Base-by-base conservation (phyloP, 2,329 filamentous ascomycete species). In the Pleoardoris graminearum region DNA sequence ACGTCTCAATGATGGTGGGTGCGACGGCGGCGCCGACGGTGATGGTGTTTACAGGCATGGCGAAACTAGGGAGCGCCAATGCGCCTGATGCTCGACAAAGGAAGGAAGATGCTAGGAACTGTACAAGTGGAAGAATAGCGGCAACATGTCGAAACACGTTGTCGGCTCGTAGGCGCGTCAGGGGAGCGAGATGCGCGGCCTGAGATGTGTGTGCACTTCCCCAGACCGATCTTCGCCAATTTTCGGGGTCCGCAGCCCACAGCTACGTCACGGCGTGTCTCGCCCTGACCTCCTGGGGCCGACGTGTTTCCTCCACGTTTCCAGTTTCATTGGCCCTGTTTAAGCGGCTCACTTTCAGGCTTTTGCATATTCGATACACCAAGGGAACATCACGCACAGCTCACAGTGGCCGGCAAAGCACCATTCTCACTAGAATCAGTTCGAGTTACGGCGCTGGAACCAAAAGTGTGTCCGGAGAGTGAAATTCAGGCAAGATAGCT, bases 1-100 rank as follows among this genome's bases (percentile, higher is more conserved):
- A 86, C 12, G 93, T 97, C 60, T 89, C 87, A 50, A 97, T 82
- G 41, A 96, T 89, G 3, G 89, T 91, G 11, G 94, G 93, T 57
- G 91, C 91, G 49, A 97, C 88, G 44, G 91, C 91, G 59, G 90
- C 82, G 51, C 87, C 85, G 54, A 97, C 87, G 12, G 89, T 86
- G 33, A 93, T 82, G 16, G 91, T 95, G 75, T 90, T 92, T 65
- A 94, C 83, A 53, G 81, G 77, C 83, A 86, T 86, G 27, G 48
- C 44, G 29, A 10, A 35, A 45, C 3, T 4, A 11, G 8, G 25
- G 7, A 50, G 12, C 25, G 42, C 42, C 27, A 4, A n/a, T 8
- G n/a, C 22, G 23, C 38, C 16, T 10, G 10, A 27, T 6, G 25
- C 25, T 27, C n/a, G 11, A 22, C 5, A 2, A 16, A 22, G 17